A percentile compares a stretch with the other conserved stretches of the same genome.
phyloP scores from a whole-genome alignment of 805 yeast species.

The Barnettozyma pratensis region DNA sequence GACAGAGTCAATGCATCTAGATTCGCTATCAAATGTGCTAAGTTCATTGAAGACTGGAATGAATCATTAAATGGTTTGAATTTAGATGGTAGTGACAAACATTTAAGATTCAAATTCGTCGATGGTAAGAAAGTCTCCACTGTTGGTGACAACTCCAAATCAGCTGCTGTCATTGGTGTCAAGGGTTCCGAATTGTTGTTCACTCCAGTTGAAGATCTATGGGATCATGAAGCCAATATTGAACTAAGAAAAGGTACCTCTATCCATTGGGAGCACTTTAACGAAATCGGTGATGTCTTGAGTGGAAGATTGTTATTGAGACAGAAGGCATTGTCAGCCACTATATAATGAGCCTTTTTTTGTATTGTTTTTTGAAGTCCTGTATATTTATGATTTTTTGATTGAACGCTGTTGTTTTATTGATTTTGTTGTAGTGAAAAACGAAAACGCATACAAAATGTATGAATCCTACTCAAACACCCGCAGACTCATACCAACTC shows the following conservation, averaged over 20 bases:
- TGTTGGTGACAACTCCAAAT: slow-evolving; percentile 35
- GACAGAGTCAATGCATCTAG: slow-evolving; percentile 89
- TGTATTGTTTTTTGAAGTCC: neutral
- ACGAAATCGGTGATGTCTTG: slow-evolving; percentile 57
- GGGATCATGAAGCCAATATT: slow-evolving; percentile 57
- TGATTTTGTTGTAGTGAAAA: no score
- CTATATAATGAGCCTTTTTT: neutral
- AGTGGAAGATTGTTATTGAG: slow-evolving; percentile 63
- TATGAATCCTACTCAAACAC: no score
- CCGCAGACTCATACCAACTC: no score
- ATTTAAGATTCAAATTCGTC: slow-evolving; percentile 47
- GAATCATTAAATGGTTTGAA: slow-evolving; percentile 27
- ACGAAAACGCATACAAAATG: no score
- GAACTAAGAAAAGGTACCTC: slow-evolving; percentile 59
- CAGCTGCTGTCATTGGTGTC: slow-evolving; percentile 59
- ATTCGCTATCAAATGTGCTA: slow-evolving; percentile 83
- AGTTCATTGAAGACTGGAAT: slow-evolving; percentile 72
- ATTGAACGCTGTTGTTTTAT: no score
- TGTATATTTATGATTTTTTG: no score
- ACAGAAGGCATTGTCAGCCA: slow-evolving; percentile 23
- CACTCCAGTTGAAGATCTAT: slow-evolving; percentile 49
- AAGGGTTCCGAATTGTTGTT: slow-evolving; percentile 61
- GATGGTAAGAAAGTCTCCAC: slow-evolving; percentile 44
- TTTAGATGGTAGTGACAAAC: slow-evolving; percentile 33
- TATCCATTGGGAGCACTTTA: slow-evolving; percentile 64